Percentiles rank a stretch among this genome's conserved stretches.
Conservation (phyloP, 2,329 filamentous ascomycete species). For the Myrmaecium sp. region DNA sequence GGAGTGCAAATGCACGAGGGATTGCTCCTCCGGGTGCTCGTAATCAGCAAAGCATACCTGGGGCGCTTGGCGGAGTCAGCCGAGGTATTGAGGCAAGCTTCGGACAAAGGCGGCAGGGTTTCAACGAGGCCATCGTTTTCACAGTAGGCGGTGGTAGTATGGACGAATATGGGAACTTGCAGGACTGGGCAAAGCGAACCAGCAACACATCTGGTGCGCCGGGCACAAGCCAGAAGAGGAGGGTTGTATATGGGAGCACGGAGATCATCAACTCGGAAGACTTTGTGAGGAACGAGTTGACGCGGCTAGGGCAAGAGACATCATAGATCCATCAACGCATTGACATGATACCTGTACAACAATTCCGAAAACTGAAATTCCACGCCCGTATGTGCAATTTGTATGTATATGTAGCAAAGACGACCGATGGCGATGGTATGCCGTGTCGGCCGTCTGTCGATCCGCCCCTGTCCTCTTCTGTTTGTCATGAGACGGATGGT, state of each 20-base stretch:
- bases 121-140: conserved; percentile 83
- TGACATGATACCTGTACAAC: conserved; percentile 1
- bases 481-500: too few relatives aligned
- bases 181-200: conserved; percentile 83
- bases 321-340: conserved; percentile 11
- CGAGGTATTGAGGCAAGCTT: conserved; percentile 66
- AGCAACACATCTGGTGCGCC: conserved; percentile 36
- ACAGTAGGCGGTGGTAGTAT: conserved; percentile 87
- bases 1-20: conserved; percentile 80
- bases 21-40: conserved; percentile 60
- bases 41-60: conserved; percentile 15
- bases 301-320: conserved; percentile 39
- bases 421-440: too few relatives aligned
- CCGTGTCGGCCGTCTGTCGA: too few relatives aligned
- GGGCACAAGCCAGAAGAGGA: conserved; percentile 44
- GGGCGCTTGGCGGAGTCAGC: conserved; percentile 27
- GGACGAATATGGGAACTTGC: conserved; percentile 95
- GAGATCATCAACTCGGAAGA: conserved; percentile 48
- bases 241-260: conserved; percentile 90
- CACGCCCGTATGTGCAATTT: too few relatives aligned
- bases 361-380: too few relatives aligned
- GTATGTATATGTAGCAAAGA: too few relatives aligned
- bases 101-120: conserved; percentile 77
- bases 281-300: conserved; percentile 41
- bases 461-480: too few relatives aligned